Base-by-base conservation (phyloP, 768 basidiomycete genomes). In the Hemileccinum rubropunctum region DNA sequence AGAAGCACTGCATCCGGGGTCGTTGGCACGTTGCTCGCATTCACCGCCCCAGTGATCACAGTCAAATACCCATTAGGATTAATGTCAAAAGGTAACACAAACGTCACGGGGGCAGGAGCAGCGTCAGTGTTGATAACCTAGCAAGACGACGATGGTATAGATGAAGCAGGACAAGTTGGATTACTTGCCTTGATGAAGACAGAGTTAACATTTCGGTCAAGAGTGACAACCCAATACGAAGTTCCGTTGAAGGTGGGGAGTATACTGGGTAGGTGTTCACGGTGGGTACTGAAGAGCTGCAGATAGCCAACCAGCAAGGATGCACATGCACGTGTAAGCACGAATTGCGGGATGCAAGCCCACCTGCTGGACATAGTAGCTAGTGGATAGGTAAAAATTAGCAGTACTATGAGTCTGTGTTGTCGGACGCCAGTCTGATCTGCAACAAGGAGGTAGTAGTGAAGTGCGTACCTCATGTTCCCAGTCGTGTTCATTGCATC, bases 281-380 rank as follows among this genome's bases (percentile, higher is more conserved):
- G 68, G 63, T 85, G 82, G 15, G 73, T 50, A 37, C 80, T 79
- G 71, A 86, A 86, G 26, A 86, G 70, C 83, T 84, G 50, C 7
- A 10, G 13, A n/a, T 11, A 28, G 9, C 8, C 17, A 11, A 15
- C 45, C n/a, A 50, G 47, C 9, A 28, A 5, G 9, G 27, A n/a
- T n/a, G n/a, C n/a, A n/a, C n/a, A n/a, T n/a, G n/a, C n/a, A 4
- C n/a, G 42, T n/a, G 27, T 17, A 26, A 35, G 34, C 18, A 20
- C n/a, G n/a, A n/a, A n/a, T n/a, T n/a, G n/a, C n/a, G n/a, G n/a
- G n/a, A n/a, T n/a, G n/a, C n/a, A 32, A 23, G 23, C 47, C 26
- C 37, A 81, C 82, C 73, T 82, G 75, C 58, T 85, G 82, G 2
- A 75, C 75, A 48, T 81, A 79, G 66, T 74, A 85, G 48, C 78